Base-by-base conservation (phyloP, 1,284 basidiomycete genomes). In the Pyrrhoderma lamaoense region DNA sequence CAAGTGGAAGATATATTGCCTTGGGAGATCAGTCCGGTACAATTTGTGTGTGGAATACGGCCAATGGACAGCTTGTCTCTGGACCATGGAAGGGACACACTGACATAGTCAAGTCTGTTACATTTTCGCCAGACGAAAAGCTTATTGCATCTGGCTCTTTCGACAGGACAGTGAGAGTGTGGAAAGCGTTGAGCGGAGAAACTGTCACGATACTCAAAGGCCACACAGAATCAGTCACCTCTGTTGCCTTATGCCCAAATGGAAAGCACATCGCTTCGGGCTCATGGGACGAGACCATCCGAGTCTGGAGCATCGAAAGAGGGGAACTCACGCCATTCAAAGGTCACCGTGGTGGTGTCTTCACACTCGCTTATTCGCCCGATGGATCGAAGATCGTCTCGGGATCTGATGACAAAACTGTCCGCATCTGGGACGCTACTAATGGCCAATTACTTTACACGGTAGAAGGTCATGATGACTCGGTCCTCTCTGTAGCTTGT, bases 361-460 rank as follows among this genome's bases (percentile, higher is more conserved):
- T 39, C 22, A 39, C 47, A 13, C 35, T 48, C 16, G 35, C 38
- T 7, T 48, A 38, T 31, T 48, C 47, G 13, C 21, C 38, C 0
- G 48, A 49, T 43, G 48, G 48, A 11, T 42, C 11, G 13, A n/a
- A 23, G 8, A 25, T 49, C 11, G 48, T 47, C 2, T 49, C 45
- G 8, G 55, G 55, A 21, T 53, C 55, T n/a, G 3, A 22, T 21
- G 55, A 57, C 27, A 21, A 39, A 2, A 57, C 45, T 16, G 43
- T 57, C 42, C 46, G 56, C 18, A 47, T 57, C 9, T 57, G 56
- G 56, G 43, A 57, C 44, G 42, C 42, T 14, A n/a, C 14, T 23
- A 37, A 35, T 21, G 31, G 31, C 3, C 13, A 36, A 22, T 11
- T 35, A 19, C 16, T 44, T 40, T 14, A n/a, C 13, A 27, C 42